Evolutionary conservation across 139 green algal genomes (phyloP), one percentile per base, ranked within the genome.

Genomic region (Penium margaritaceum): DNA sequence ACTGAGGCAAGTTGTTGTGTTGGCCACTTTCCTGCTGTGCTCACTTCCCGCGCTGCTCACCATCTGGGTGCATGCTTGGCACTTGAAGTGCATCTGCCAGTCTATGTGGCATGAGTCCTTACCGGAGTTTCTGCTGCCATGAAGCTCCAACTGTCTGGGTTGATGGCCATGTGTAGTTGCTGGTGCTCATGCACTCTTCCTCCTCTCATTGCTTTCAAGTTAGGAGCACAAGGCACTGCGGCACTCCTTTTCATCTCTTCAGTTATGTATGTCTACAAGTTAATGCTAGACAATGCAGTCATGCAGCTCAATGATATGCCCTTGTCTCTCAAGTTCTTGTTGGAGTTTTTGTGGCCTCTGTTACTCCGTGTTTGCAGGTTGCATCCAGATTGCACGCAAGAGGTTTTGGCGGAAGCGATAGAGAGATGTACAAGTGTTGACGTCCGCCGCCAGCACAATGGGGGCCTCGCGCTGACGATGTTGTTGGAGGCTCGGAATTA

Each of bases 401-500:
- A 27, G 64, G 39, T 24, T 1, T 15, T 72, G 27, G 43, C 21
- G 32, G 41, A 27, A 21, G 29, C 41, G 2, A 36, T 72, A 12
- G 2, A 41, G 12, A 12, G 17, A 2, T 19, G 32, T 19, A 72
- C 41, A 36, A 41, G 39, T 24, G 64, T 21, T 6, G 21, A 27
- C 39, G 24, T 62, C 39, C 37, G 64, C 24, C 24, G 5, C 27
- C 37, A 61, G 38, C 38, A 39, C n/a, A 72, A 72, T 15, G 64
- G 64, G 6, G 64, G 64, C 27, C 41, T 72, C 24, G 64, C 64
- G 6, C 21, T 72, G 41, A n/a, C 64, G 7, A 14, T 72, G 38
- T 39, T 72, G 64, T 29, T 41, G 41, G 64, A 72, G n/a, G 64
- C 64, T 5, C 38, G 64, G 9, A 39, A 72, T 6, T 27, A 43